These are phyloP conservation scores for Candida tropicalis DNA, from an alignment of 1,139 yeast species.

Conservation along the genomic window DNA sequence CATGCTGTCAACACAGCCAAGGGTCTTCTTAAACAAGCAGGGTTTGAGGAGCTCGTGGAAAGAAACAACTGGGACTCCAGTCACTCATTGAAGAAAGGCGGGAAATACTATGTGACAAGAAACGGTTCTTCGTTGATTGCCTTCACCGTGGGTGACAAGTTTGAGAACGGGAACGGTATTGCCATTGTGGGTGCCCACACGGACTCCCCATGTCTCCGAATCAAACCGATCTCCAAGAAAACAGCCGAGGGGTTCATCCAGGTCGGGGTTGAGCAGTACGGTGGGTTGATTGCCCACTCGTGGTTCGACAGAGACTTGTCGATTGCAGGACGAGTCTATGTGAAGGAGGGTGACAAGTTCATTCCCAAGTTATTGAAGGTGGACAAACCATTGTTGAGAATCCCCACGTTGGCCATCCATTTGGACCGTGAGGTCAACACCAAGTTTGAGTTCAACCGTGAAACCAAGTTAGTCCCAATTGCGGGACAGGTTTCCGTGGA, in stretches of 20 bases:
- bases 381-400: constrained; percentile 81
- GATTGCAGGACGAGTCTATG: constrained; percentile 88
- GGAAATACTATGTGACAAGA: constrained; percentile 80
- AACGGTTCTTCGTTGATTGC: constrained; percentile 89
- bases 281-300: constrained; percentile 91
- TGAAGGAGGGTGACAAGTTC: constrained; percentile 51
- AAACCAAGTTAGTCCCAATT: constrained; percentile 83
- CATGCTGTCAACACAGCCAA: constrained; percentile 81
- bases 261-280: constrained; percentile 92
- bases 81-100: constrained; percentile 47
- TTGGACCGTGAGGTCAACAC: constrained; percentile 74
- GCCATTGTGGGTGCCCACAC: constrained; percentile 94
- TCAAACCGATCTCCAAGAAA: constrained; percentile 86
- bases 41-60: constrained; percentile 75
- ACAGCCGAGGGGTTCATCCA: constrained; percentile 78
- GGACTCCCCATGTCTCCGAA: constrained; percentile 89
- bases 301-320: constrained; percentile 95
- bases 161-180: constrained; percentile 80
- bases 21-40: constrained; percentile 53
- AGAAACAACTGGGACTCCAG: constrained; percentile 61
- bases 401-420: constrained; percentile 95
- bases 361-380: constrained; percentile 75
- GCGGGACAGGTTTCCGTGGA: constrained; percentile 64
- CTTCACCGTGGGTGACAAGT: constrained; percentile 74
- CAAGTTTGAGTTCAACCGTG: constrained; percentile 89